Evolutionary conservation across 2,329 filamentous ascomycete species (phyloP), one percentile per base, ranked within the genome.

Genomic region (Ascochyta rabiei): DNA sequence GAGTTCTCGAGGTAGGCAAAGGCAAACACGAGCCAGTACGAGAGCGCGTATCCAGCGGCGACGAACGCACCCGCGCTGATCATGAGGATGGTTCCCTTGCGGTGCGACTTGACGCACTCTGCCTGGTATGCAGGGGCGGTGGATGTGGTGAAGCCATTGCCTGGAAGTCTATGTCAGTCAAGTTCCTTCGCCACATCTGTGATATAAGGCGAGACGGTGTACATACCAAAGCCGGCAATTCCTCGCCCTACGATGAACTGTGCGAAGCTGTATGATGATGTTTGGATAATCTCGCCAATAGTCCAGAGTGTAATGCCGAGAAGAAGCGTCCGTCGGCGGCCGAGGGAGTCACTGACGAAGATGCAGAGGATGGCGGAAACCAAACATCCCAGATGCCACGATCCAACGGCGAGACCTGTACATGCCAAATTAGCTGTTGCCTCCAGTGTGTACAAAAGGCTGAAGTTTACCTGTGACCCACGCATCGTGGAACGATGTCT

Each of bases 11-110:
- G 61, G 59, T 79, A 84, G 6, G 77, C 78, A 46, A 83, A 77
- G 3, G 78, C 81, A 49, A 79, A 84, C 16, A 79, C 82, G 24
- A 84, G 73, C 80, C 82, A 84, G 56, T 83, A 83, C 16, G 77
- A 78, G 3, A 84, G 53, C 3, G 71, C 76, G 53, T 81, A 81
- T 2, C 82, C 82, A 12, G 72, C 70, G 9, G 75, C 77, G 24
- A 83, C 78, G 58, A 81, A 82, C 42, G 81, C 72, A 39, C 80
- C 80, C 49, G 82, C 75, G 40, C 79, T 77, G 16, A 81, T 75
- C 56, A 81, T 76, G 7, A 81, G 74, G 2, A 81, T 73, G 18
- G 78, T 80, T 23, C 79, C 79, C 62, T 80, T 71, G 38, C 71
- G 70, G 42, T 72, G 71, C 0, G 71, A 72, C 46, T 75, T 79